Evolutionary conservation across 2,329 filamentous ascomycete species (phyloP).

Genomic region (Trichophyton verrucosum): DNA sequence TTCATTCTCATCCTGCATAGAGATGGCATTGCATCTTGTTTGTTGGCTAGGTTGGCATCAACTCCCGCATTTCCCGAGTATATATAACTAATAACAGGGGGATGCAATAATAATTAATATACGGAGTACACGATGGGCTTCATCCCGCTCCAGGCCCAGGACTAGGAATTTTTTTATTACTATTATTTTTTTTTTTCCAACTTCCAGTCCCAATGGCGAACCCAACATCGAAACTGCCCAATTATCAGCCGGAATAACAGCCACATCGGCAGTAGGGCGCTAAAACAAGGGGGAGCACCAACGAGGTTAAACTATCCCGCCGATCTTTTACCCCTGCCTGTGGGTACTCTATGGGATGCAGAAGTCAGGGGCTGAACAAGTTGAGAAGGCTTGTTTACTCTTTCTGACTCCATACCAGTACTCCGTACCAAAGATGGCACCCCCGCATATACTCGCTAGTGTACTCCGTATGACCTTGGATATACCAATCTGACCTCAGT

Average conservation of each 20-base stretch:
- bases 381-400: constrained; percentile 1
- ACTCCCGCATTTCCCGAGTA: neutral
- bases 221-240: neutral
- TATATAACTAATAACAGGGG: neutral
- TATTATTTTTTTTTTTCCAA: neutral
- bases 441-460: neutral
- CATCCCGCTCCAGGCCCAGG: neutral
- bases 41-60: neutral
- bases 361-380: neutral
- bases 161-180: neutral
- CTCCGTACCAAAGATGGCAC: neutral
- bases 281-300: neutral
- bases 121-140: neutral
- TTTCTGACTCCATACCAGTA: too few relatives aligned
- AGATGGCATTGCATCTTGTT: neutral
- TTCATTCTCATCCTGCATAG: neutral
- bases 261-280: neutral
- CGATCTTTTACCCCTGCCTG: neutral
- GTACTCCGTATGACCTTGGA: neutral
- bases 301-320: neutral
- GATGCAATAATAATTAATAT: neutral
- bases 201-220: neutral
- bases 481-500: neutral
- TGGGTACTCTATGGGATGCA: neutral
- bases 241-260: neutral